Conservation (phyloP, 2,329 filamentous ascomycete species). For the Trichoderma guizhouense region DNA sequence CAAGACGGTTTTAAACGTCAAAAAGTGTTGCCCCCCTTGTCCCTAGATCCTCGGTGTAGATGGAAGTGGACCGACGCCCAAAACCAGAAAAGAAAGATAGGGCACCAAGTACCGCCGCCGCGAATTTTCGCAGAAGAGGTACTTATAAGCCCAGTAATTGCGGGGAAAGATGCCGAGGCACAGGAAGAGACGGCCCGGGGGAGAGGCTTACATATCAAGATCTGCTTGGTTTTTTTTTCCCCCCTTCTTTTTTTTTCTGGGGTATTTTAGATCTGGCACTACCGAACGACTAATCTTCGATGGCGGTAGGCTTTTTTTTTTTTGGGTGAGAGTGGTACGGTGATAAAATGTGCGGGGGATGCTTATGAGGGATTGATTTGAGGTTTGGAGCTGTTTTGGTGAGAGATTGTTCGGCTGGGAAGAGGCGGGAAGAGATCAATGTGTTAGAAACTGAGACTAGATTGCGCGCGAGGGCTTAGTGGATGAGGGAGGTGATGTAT, state of each 20-base stretch:
- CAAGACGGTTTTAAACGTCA: not conserved
- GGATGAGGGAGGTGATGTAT: not conserved
- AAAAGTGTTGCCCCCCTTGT: not conserved
- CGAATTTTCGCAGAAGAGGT: not conserved
- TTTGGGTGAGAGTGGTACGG: not conserved
- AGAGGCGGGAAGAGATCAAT: not conserved
- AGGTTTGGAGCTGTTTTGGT: not conserved
- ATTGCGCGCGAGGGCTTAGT: not conserved
- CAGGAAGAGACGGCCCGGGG: not conserved
- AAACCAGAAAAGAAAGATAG: not conserved
- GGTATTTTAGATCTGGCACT: not conserved
- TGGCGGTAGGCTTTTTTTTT: not conserved
- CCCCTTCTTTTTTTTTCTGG: not conserved
- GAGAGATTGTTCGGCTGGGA: not conserved
- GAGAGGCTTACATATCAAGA: not conserved
- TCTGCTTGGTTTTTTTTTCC: not conserved
- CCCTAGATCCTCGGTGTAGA: conserved; percentile 13
- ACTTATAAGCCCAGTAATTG: not conserved
- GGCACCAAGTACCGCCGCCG: not conserved
- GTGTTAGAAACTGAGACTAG: not conserved
- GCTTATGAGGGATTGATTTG: not conserved
- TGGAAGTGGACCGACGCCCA: not conserved
- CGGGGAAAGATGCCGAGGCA: conserved; percentile 17
- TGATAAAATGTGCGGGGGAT: not conserved
- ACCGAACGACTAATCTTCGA: not conserved